phyloP scores from a whole-genome alignment of 1,284 basidiomycete genomes.

The Testicularia cyperi region DNA sequence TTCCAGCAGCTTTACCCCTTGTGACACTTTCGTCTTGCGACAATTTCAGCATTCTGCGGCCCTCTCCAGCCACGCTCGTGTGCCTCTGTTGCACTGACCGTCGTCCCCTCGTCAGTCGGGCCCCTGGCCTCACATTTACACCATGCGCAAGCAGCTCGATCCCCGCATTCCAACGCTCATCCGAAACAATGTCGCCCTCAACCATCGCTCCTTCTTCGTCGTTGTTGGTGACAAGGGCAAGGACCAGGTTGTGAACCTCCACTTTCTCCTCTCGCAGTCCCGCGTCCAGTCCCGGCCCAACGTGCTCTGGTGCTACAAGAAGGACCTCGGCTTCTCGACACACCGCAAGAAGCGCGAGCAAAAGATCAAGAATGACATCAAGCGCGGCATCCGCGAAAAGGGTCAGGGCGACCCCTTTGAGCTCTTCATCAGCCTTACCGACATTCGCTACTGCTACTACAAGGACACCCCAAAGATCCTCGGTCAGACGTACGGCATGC shows the following conservation, averaged over 20 bases:
- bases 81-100: too few relatives aligned
- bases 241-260: conserved; percentile 95
- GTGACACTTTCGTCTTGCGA: too few relatives aligned
- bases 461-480: conserved; percentile 64
- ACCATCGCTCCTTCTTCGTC: conserved; percentile 93
- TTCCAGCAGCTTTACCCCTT: too few relatives aligned
- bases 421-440: conserved; percentile 96
- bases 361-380: conserved; percentile 59
- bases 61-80: too few relatives aligned
- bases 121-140: too few relatives aligned
- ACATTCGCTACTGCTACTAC: conserved; percentile 78
- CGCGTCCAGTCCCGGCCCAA: conserved; percentile 50
- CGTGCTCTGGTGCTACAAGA: conserved; percentile 57
- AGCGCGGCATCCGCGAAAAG: conserved; percentile 86
- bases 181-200: conserved; percentile 78
- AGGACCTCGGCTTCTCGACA: conserved; percentile 64
- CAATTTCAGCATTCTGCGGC: too few relatives aligned
- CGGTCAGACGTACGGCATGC: conserved; percentile 97
- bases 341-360: conserved; percentile 80
- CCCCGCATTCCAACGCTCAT: conserved; percentile 89
- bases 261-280: conserved; percentile 69
- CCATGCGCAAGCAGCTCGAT: conserved; percentile 65
- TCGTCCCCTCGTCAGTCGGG: too few relatives aligned
- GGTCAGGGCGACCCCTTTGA: conserved; percentile 95
- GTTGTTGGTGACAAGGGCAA: conserved; percentile 92